phyloP scores from a whole-genome alignment of 495 filamentous ascomycete genomes.

The Neurospora sp. region DNA sequence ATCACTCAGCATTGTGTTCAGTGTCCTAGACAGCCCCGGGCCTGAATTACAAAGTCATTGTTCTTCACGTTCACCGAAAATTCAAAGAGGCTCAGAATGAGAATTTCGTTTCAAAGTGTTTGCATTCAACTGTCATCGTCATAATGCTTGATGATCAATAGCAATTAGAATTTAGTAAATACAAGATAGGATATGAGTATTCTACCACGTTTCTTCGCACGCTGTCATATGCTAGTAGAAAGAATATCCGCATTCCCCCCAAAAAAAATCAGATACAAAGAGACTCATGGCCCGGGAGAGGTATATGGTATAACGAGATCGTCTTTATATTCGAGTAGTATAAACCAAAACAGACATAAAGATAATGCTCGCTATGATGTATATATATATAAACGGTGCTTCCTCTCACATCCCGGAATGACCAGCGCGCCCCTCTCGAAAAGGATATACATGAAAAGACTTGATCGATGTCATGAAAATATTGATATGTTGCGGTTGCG shows the following conservation, averaged over 20 bases:
- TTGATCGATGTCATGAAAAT: neutral
- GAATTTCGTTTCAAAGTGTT: neutral
- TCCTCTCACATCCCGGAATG: neutral
- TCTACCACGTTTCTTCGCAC: neutral
- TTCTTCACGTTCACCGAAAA: neutral
- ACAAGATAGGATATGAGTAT: neutral
- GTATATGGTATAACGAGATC: neutral
- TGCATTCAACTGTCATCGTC: neutral
- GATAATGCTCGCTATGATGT: neutral
- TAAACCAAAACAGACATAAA: neutral
- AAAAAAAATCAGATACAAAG: neutral
- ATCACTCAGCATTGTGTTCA: neutral
- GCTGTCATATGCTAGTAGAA: neutral
- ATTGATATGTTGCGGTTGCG: neutral
- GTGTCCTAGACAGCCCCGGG: neutral
- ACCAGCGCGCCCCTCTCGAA: neutral
- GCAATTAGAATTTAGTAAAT: neutral
- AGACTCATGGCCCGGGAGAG: neutral
- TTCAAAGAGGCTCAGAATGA: neutral
- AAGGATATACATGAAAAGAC: neutral
- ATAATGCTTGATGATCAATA: neutral
- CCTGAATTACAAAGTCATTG: neutral
- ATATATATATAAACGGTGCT: neutral
- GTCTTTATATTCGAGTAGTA: neutral
- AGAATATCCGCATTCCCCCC: neutral